A percentile compares a stretch with the other conserved stretches of the same genome.
Conservation (phyloP, 495 filamentous ascomycete species). For the Pseudomonodictys pantanalensis region DNA sequence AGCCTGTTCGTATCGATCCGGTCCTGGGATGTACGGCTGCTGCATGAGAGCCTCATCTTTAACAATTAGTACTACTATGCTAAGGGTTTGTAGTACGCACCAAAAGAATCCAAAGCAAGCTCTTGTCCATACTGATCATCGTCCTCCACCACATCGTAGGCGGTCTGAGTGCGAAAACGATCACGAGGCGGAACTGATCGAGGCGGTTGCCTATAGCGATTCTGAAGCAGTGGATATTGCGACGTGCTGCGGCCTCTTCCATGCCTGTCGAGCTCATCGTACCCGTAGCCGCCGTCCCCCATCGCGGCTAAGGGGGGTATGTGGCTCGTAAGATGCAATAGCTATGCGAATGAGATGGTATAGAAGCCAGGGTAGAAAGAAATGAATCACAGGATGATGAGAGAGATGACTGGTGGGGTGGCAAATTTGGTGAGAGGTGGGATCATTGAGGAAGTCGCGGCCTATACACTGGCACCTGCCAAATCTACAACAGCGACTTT, state of each 20-base stretch:
- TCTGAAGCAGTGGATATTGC: slow-evolving; percentile 2
- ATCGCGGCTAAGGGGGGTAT: too few relatives aligned
- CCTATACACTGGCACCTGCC: too few relatives aligned
- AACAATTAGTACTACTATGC: slow-evolving; percentile 7
- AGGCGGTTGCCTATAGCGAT: background rate
- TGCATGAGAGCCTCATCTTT: slow-evolving; percentile 36
- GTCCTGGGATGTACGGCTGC: slow-evolving; percentile 25
- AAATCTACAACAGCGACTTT: too few relatives aligned
- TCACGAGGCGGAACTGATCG: slow-evolving; percentile 7
- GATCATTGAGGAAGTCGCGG: too few relatives aligned
- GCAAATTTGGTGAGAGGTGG: too few relatives aligned
- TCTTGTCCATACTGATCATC: slow-evolving; percentile 35
- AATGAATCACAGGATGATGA: too few relatives aligned
- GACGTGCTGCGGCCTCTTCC: background rate
- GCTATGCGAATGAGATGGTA: too few relatives aligned
- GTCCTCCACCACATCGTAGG: slow-evolving; percentile 26
- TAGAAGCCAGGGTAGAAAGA: too few relatives aligned
- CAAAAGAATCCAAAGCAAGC: slow-evolving; percentile 49
- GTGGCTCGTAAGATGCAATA: too few relatives aligned
- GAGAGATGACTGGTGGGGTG: too few relatives aligned
- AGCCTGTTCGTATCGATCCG: slow-evolving; percentile 34
- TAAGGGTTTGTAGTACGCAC: slow-evolving; percentile 33
- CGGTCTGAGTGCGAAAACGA: slow-evolving; percentile 16
- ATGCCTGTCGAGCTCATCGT: too few relatives aligned
- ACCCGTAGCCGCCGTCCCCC: too few relatives aligned